Conservation (phyloP, 805 yeast species). For the Tetrapisispora arboricola region DNA sequence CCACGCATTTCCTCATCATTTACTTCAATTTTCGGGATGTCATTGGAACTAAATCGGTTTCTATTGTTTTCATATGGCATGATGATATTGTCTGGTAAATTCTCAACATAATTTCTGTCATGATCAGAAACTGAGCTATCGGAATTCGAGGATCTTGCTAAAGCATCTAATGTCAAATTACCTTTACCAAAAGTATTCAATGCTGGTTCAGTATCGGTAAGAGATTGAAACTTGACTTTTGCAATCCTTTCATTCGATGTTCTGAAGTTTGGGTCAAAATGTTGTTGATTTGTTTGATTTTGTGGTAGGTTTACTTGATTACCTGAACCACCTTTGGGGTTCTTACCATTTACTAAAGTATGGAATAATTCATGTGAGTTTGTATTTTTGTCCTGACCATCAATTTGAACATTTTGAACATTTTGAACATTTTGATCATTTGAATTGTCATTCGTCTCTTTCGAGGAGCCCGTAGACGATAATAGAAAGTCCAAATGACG, state of each 20-base stretch:
- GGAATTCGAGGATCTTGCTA: constrained; percentile 8
- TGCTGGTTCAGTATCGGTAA: constrained; percentile 27
- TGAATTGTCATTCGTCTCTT: background rate
- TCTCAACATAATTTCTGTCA: background rate
- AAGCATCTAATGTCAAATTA: constrained; percentile 35
- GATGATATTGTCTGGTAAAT: background rate
- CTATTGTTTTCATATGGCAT: background rate
- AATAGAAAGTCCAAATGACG: constrained; percentile 31
- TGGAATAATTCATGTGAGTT: constrained; percentile 1
- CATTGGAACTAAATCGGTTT: background rate
- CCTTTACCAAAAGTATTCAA: constrained; percentile 47
- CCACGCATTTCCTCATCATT: background rate
- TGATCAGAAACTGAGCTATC: constrained; percentile 1
- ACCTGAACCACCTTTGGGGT: too few relatives aligned
- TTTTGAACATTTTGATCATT: background rate
- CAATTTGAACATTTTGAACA: too few relatives aligned
- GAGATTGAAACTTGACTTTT: constrained; percentile 26
- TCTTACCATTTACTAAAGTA: background rate
- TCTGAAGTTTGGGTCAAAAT: background rate
- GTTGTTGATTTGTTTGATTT: background rate
- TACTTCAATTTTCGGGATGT: background rate
- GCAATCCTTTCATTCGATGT: constrained; percentile 6
- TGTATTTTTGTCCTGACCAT: background rate
- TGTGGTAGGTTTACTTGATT: background rate
- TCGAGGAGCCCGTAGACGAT: constrained; percentile 9